Evolutionary conservation across 257 asterid genomes (phyloP).

Genomic region (Jasminum sambac): DNA sequence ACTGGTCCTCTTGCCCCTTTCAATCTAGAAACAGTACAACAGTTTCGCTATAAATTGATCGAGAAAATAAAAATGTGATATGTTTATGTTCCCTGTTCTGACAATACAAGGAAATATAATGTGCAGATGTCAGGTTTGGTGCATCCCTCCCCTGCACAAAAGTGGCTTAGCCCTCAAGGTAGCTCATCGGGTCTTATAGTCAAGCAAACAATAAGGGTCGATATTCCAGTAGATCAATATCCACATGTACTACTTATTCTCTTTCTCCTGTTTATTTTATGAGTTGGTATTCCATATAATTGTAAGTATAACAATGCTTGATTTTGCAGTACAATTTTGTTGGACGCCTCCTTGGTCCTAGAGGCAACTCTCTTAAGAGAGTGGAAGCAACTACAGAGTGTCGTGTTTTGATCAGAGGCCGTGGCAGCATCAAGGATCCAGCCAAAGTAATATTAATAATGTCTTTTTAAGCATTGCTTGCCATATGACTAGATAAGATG

Average conservation of each 20-base stretch:
- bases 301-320: slow-evolving; percentile 20
- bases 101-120: slow-evolving; percentile 35
- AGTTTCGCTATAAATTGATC: slow-evolving; percentile 5
- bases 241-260: slow-evolving; percentile 58
- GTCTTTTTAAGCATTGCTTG: slow-evolving; percentile 3
- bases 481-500: not conserved
- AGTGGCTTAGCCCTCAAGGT: slow-evolving; percentile 86
- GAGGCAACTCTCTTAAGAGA: slow-evolving; percentile 97
- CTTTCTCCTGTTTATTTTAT: slow-evolving; percentile 22
- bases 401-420: slow-evolving; percentile 95
- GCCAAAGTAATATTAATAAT: slow-evolving; percentile 51
- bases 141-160: slow-evolving; percentile 76
- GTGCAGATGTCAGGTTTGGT: slow-evolving; percentile 80
- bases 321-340: slow-evolving; percentile 85
- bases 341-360: slow-evolving; percentile 99
- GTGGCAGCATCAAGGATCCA: slow-evolving; percentile 99
- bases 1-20: slow-evolving; percentile 24
- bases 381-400: slow-evolving; percentile 96
- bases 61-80: slow-evolving; percentile 17
- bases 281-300: slow-evolving; percentile 16
- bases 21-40: slow-evolving; percentile 3
- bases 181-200: slow-evolving; percentile 88
- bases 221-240: slow-evolving; percentile 88
- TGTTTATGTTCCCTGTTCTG: slow-evolving; percentile 28
- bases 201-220: slow-evolving; percentile 88